phyloP scores from a whole-genome alignment of 2,329 filamentous ascomycete genomes.

The Chaetomium globosum region DNA sequence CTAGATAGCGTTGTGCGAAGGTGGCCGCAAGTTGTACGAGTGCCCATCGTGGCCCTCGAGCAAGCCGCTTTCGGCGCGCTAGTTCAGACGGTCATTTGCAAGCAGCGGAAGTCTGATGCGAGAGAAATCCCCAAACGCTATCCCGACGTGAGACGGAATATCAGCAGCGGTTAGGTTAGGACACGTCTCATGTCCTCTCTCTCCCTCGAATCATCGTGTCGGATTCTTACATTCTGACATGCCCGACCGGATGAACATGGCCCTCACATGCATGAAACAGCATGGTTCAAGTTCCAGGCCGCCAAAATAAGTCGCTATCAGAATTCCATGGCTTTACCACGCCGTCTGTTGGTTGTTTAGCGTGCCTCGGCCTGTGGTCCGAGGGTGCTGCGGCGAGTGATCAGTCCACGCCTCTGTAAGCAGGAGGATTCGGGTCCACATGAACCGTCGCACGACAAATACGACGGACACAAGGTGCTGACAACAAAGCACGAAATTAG shows the following conservation, averaged over 20 bases:
- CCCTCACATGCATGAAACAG: background rate
- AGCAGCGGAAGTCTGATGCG: background rate
- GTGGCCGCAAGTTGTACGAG: background rate
- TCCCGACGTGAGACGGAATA: background rate
- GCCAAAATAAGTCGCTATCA: background rate
- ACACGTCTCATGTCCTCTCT: background rate
- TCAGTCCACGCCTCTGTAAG: background rate
- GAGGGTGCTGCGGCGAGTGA: background rate
- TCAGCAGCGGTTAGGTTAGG: background rate
- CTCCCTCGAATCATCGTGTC: background rate
- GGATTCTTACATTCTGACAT: background rate
- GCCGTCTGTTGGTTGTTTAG: background rate
- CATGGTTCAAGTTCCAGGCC: background rate
- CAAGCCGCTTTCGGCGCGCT: background rate
- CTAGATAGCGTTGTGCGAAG: background rate
- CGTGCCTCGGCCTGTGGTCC: background rate
- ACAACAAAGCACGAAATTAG: background rate
- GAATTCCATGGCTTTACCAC: background rate
- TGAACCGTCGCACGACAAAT: background rate
- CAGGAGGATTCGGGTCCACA: background rate
- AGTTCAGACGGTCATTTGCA: background rate
- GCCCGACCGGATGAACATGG: background rate
- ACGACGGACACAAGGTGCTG: constrained; percentile 3
- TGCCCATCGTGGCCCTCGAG: background rate
- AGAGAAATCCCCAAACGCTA: background rate